Percentiles rank a stretch among this genome's conserved stretches.
phyloP scores from a whole-genome alignment of 164 flowering plant species.

The Vitis amurensis region DNA sequence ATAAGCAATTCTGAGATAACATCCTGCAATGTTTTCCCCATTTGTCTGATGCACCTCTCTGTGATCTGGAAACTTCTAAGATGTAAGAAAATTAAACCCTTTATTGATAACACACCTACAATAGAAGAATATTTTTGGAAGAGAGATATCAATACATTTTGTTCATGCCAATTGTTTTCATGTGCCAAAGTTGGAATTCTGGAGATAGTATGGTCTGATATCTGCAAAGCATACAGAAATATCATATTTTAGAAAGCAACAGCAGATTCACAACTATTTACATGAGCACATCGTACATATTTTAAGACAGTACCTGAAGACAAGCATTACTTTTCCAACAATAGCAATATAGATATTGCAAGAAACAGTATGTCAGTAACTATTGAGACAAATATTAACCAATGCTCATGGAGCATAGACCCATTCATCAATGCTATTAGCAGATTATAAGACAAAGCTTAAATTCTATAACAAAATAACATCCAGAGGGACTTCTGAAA shows the following conservation, averaged over 20 bases:
- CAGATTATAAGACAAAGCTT: background rate
- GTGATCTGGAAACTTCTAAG: slow-evolving; percentile 53
- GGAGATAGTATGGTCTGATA: slow-evolving; percentile 46
- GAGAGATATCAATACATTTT: slow-evolving; percentile 53
- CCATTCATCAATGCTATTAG: background rate
- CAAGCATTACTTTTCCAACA: too few species aligned
- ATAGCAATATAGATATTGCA: background rate
- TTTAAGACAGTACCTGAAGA: too few species aligned
- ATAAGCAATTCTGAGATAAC: slow-evolving; percentile 68
- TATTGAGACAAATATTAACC: background rate
- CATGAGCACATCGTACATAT: too few species aligned
- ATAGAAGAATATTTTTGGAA: background rate
- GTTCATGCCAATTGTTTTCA: slow-evolving; percentile 72
- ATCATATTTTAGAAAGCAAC: background rate
- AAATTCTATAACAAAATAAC: too few species aligned
- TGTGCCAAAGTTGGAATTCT: slow-evolving; percentile 66
- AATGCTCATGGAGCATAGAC: background rate
- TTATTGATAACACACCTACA: background rate
- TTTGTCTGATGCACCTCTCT: slow-evolving; percentile 60
- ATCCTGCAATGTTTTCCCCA: slow-evolving; percentile 68
- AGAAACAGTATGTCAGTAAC: background rate
- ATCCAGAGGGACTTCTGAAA: too few species aligned
- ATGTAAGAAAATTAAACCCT: slow-evolving; percentile 1
- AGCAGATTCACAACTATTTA: background rate
- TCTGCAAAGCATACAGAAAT: slow-evolving; percentile 41